Evolutionary conservation across 2,329 filamentous ascomycete species (phyloP).

Genomic region (Paracorniculantispora psalliotae): DNA sequence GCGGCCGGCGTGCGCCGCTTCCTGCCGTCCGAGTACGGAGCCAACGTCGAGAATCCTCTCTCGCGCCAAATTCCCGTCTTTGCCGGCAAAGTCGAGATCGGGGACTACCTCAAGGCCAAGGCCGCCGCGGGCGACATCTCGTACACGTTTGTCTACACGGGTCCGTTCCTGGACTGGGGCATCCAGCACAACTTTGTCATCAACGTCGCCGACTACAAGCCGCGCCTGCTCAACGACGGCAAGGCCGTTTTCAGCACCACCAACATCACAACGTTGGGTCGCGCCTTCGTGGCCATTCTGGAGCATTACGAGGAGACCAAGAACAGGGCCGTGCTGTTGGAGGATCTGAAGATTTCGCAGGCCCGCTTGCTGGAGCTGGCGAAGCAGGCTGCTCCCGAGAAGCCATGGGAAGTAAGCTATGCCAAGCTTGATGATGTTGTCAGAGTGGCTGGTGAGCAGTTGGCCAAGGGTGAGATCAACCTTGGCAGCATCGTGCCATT

Average conservation of each 20-base stretch:
- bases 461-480: conserved; percentile 27
- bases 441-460: conserved; percentile 24
- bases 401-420: conserved; percentile 26
- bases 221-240: conserved; percentile 36
- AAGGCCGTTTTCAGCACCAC: conserved; percentile 39
- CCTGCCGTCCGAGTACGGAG: conserved; percentile 45
- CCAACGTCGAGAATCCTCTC: conserved; percentile 21
- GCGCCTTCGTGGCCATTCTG: conserved; percentile 42
- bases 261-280: conserved; percentile 40
- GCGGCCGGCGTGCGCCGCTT: conserved; percentile 49
- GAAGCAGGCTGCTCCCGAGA: conserved; percentile 4
- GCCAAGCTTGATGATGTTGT: conserved; percentile 25
- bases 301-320: conserved; percentile 39
- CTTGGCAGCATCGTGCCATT: conserved; percentile 28
- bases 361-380: conserved; percentile 39
- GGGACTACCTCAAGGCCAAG: conserved; percentile 9
- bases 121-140: conserved; percentile 13
- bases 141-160: conserved; percentile 28
- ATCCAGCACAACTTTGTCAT: conserved; percentile 12
- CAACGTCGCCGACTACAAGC: conserved; percentile 35
- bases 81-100: conserved; percentile 15
- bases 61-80: conserved; percentile 15
- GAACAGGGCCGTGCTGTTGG: conserved; percentile 49
- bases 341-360: conserved; percentile 44
- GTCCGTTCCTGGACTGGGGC: conserved; percentile 24